Evolutionary conservation across 1,284 basidiomycete species (phyloP), one percentile per base, ranked within the genome.

Genomic region (Ustilago shanxiensis): DNA sequence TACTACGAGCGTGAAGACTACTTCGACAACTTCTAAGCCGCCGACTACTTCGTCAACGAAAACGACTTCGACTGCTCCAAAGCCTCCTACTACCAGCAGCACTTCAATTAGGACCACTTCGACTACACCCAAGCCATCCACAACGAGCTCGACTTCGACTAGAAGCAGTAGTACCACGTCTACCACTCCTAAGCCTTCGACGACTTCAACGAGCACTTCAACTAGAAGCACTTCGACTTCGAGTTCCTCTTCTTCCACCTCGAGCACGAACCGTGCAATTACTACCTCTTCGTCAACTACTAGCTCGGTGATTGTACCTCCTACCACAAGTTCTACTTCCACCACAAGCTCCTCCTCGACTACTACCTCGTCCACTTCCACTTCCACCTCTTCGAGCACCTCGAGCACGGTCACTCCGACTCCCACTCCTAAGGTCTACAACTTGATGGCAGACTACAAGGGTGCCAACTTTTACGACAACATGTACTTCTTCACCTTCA

Each of bases 401-500:
- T 56, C 70, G 4, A 63, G 54, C 52, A 59, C 70, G 4, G 35
- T 53, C n/a, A 58, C 57, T 11, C 41, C 66, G 1, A 57, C 74
- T 0, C 70, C 70, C 16, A 61, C 75, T 24, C 63, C 66, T 20
- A 76, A 72, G 50, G 66, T 69, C 18, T 77, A 77, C 70, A 56
- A 13, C 11, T 47, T 77, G 49, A 58, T 70, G 63, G 66, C 60
- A 50, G 64, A 72, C 61, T 77, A 77, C 53, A 16, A 63, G 13
- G 78, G 73, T 7, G n/a, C 51, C n/a, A 72, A 72, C 61, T 81
- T 83, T 49, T 80, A 73, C 64, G n/a, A 79, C 37, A 69, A 79
- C 60, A 75, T 75, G 60, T 77, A 71, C 72, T 83, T 77, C 59
- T 83, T 77, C 68, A 72, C 72, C n/a, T 72, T 37, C 49, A 47